A percentile compares a stretch with the other conserved stretches of the same genome.
Conservation (phyloP, 306 rosid species). For the Sindora glabra region DNA sequence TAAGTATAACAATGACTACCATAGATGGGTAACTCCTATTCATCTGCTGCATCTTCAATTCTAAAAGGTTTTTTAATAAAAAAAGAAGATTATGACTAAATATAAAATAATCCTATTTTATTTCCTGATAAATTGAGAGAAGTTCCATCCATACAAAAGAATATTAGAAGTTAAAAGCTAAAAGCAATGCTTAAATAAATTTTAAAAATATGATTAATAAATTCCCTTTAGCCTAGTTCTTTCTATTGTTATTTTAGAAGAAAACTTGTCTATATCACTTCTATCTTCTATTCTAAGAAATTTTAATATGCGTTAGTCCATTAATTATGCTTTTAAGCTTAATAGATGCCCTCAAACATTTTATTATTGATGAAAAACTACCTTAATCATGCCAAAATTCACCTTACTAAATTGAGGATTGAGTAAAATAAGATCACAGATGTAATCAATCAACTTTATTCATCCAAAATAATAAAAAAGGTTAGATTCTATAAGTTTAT, state of each 20-base stretch:
- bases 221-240: no score
- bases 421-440: slow-evolving; percentile 59
- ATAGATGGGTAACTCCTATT: neutral
- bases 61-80: no score
- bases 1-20: no score
- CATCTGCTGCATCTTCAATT: neutral
- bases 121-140: no score
- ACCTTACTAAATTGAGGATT: slow-evolving; percentile 88
- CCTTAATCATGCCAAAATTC: slow-evolving; percentile 8
- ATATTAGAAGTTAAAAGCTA: no score
- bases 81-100: no score
- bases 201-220: no score
- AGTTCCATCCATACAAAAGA: no score
- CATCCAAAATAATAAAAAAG: slow-evolving; percentile 84
- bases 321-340: no score
- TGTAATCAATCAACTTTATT: slow-evolving; percentile 67
- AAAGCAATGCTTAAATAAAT: no score
- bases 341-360: no score
- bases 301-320: neutral
- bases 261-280: neutral
- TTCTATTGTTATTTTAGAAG: neutral
- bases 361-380: neutral
- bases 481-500: slow-evolving; percentile 52
- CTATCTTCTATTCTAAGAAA: neutral
- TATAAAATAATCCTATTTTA: no score